These are phyloP conservation scores for Turnera subulata DNA, from an alignment of 345 rosid species.

Conservation along the genomic window DNA sequence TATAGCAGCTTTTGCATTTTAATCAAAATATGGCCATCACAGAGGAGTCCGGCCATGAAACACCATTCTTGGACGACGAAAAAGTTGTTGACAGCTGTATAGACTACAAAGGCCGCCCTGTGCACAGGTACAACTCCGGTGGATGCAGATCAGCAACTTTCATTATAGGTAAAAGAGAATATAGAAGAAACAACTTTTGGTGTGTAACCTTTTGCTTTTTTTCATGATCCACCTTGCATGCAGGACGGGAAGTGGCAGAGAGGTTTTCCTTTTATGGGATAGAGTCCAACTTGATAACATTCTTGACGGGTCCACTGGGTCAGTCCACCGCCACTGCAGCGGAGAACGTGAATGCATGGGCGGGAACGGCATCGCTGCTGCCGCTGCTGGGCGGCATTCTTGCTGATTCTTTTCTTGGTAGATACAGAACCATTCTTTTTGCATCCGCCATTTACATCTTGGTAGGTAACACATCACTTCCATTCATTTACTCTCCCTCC, in stretches of 20 bases:
- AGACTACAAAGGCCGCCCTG: no score
- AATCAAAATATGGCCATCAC: no score
- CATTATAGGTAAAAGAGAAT: no score
- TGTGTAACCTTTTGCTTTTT: conserved; percentile 11
- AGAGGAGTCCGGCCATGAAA: no score
- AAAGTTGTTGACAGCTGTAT: no score
- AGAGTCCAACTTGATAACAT: conserved; percentile 18
- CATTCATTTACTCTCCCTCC: neutral
- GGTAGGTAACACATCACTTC: conserved; percentile 2
- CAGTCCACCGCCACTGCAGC: conserved; percentile 29
- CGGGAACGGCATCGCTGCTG: conserved; percentile 16
- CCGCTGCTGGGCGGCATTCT: conserved; percentile 22
- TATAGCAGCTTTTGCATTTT: no score
- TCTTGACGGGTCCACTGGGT: conserved; percentile 27
- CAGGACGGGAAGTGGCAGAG: conserved; percentile 23
- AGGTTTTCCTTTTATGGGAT: conserved; percentile 23
- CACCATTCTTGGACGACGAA: no score
- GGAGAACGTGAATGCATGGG: conserved; percentile 19
- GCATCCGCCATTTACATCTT: conserved; percentile 20
- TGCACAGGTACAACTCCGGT: no score
- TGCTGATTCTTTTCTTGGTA: conserved; percentile 27
- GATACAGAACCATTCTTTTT: conserved; percentile 18
- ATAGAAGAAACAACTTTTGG: no score
- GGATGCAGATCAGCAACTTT: no score
- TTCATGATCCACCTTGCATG: neutral